phyloP scores from a whole-genome alignment of 495 filamentous ascomycete species.

The Lepraria neglecta region DNA sequence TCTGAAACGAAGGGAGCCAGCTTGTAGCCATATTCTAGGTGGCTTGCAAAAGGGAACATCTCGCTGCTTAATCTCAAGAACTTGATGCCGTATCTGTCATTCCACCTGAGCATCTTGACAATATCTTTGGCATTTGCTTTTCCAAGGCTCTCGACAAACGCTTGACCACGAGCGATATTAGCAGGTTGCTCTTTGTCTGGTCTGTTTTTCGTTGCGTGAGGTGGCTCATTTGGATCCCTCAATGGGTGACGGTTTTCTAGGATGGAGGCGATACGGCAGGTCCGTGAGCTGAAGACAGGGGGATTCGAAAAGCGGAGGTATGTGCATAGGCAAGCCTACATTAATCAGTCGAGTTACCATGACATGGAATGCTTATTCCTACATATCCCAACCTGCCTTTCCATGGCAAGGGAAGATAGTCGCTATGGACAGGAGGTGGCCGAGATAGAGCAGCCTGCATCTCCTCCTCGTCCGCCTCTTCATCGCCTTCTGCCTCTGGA shows the following conservation, averaged over 20 bases:
- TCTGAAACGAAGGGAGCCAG: conserved; percentile 80
- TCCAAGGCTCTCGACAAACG: conserved; percentile 70
- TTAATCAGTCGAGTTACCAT: conserved; percentile 23
- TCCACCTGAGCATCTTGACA: conserved; percentile 83
- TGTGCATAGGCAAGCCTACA: conserved; percentile 80
- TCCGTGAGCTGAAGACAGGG: conserved; percentile 84
- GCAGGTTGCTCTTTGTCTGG: conserved; percentile 66
- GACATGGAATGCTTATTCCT: conserved; percentile 32
- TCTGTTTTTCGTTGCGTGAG: conserved; percentile 74
- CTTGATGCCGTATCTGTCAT: conserved; percentile 86
- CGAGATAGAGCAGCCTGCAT: conserved; percentile 44
- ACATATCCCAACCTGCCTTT: conserved; percentile 90
- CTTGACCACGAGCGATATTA: conserved; percentile 54
- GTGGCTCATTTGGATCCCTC: conserved; percentile 62
- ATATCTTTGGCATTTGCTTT: conserved; percentile 80
- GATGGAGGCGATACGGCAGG: conserved; percentile 86
- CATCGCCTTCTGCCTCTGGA: conserved; percentile 32
- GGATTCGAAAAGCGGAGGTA: conserved; percentile 83
- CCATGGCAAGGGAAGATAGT: conserved; percentile 84
- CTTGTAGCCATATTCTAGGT: conserved; percentile 80
- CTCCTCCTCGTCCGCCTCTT: conserved; percentile 46
- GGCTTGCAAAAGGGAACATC: conserved; percentile 95
- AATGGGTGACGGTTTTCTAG: conserved; percentile 82
- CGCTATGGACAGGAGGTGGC: conserved; percentile 75
- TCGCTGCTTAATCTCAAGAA: conserved; percentile 89